A percentile compares a stretch with the other conserved stretches of the same genome.
Evolutionary conservation across 2,329 filamentous ascomycete species (phyloP).

Genomic region (Paramyrothecium roridum): DNA sequence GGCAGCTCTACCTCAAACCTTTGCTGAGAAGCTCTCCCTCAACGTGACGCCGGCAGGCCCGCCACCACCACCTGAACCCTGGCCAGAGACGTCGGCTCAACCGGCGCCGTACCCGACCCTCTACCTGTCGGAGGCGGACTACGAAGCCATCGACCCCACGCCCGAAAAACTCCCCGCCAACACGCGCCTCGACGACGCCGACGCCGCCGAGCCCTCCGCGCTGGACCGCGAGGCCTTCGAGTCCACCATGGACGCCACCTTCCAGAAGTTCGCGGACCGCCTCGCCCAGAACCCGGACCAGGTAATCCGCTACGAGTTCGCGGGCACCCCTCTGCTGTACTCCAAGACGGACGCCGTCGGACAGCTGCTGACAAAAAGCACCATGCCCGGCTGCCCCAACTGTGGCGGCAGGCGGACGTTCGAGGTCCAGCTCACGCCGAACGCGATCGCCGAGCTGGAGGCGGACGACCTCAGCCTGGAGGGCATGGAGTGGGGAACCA

Average conservation of each 20-base stretch:
- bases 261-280: constrained; percentile 77
- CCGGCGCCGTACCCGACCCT: constrained; percentile 71
- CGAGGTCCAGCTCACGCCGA: constrained; percentile 88
- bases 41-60: constrained; percentile 47
- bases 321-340: constrained; percentile 73
- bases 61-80: constrained; percentile 58
- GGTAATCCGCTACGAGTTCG: constrained; percentile 77
- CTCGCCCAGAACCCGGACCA: constrained; percentile 80
- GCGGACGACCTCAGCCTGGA: constrained; percentile 67
- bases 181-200: constrained; percentile 37
- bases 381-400: constrained; percentile 71
- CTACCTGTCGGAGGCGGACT: constrained; percentile 84
- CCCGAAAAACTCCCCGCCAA: constrained; percentile 48
- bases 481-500: constrained; percentile 98
- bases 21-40: constrained; percentile 73
- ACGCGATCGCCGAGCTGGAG: constrained; percentile 87
- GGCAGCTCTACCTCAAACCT: constrained; percentile 52
- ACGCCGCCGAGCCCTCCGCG: constrained; percentile 33
- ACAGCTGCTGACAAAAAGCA: constrained; percentile 49
- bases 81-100: constrained; percentile 66
- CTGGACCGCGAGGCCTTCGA: constrained; percentile 74
- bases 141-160: constrained; percentile 73
- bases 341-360: constrained; percentile 74
- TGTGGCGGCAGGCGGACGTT: constrained; percentile 78
- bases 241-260: constrained; percentile 69